Conservation (phyloP, 371 early-diverging fungal species). For the Smittium mucronatum region DNA sequence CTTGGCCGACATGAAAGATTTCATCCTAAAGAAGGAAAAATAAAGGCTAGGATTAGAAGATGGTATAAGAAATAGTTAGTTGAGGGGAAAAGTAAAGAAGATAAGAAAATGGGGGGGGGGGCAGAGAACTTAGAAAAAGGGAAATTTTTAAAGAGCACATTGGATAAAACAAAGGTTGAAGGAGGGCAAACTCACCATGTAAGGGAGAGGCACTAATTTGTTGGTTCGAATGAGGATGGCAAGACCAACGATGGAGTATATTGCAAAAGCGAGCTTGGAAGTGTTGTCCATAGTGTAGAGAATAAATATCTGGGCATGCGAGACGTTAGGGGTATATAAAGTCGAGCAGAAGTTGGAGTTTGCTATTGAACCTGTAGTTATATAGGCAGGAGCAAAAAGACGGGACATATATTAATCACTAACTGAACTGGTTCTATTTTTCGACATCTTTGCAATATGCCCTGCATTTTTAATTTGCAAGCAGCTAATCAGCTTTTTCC, state of each 20-base stretch:
- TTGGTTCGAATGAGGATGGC: not conserved
- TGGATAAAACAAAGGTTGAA: not conserved
- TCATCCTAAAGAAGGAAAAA: conserved; percentile 52
- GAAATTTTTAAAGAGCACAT: too few relatives aligned
- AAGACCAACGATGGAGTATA: conserved; percentile 1
- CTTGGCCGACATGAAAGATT: conserved; percentile 85
- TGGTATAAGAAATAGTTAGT: not conserved
- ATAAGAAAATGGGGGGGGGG: not conserved
- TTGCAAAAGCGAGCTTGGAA: not conserved
- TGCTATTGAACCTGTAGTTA: too few relatives aligned
- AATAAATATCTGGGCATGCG: too few relatives aligned
- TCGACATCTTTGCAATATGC: too few relatives aligned
- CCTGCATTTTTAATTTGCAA: too few relatives aligned
- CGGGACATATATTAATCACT: too few relatives aligned
- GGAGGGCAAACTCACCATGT: not conserved
- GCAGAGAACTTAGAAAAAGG: not conserved
- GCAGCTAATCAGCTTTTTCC: too few relatives aligned
- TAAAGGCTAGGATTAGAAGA: not conserved
- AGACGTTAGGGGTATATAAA: too few relatives aligned
- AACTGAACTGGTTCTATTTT: too few relatives aligned
- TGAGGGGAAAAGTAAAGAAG: not conserved
- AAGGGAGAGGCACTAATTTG: not conserved
- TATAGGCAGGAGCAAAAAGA: too few relatives aligned
- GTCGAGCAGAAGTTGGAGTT: too few relatives aligned
- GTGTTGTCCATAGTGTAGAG: not conserved